Evolutionary conservation across 768 basidiomycete species (phyloP), one percentile per base, ranked within the genome.

Genomic region (Rhizopogon rudus): DNA sequence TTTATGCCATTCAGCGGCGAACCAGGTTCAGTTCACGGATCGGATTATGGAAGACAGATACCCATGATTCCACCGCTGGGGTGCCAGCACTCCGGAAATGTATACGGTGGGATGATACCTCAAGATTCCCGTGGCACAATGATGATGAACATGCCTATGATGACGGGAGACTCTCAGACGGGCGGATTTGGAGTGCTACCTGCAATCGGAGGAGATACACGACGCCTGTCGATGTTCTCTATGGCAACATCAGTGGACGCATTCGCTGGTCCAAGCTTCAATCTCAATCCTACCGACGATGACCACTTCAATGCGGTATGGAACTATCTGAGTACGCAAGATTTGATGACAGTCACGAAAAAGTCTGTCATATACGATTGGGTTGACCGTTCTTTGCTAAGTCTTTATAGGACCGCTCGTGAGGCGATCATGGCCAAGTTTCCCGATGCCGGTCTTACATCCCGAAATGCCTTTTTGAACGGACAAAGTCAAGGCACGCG

Each of bases 271-370:
- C 87, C 91, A 10, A 94, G 85, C 63, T 73, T 78, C 67, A 88
- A 84, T 61, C 80, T 88, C 14, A 83, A 93, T 60, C 94, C 95
- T 22, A 78, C 81, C 8, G 87, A 98, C 64, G 93, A 94, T 20
- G 93, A 96, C 57, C 73, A 98, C 9, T 82, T 92, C 68, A 81
- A 72, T 42, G 88, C 91, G 16, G 70, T 98, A 52, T 79, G 91
- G 59, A 84, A 82, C 59, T 95, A 93, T 66, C 69, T 98, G 62
- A 89, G 92, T 59, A 91, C 88, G 13, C 93, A 96, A 72, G 93
- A 98, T 70, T 71, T 97, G 66, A 96, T 97, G 95, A 88, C 84
- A 54, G 92, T 97, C 57, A 93, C 93, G 68, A 94, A 94, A 81
- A 94, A 93, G 91, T 95, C 65, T 70, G 91, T 76, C 16, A 9